These are phyloP conservation scores for Hyaloperonospora arabidopsidis DNA, from an alignment of 352 stramenopile species.

Conservation along the genomic window DNA sequence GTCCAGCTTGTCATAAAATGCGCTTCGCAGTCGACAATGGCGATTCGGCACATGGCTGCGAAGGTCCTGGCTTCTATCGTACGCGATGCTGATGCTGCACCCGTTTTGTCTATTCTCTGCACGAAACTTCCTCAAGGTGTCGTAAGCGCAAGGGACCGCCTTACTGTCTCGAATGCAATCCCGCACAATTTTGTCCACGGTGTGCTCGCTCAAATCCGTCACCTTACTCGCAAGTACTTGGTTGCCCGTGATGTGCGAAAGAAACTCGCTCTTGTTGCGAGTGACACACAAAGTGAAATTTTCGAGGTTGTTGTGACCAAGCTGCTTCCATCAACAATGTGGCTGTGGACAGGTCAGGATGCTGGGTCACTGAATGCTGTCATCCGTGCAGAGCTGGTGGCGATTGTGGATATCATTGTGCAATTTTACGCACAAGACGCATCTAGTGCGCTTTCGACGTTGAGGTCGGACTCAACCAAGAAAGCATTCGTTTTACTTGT, in stretches of 20 bases:
- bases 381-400: conserved; percentile 44
- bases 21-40: conserved; percentile 58
- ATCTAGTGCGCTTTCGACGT: conserved; percentile 8
- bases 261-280: conserved; percentile 8
- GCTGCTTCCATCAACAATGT: conserved; percentile 39
- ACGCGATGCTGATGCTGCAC: conserved; percentile 39
- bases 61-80: conserved; percentile 70
- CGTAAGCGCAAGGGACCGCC: neutral
- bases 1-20: conserved; percentile 63
- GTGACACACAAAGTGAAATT: conserved; percentile 16
- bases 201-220: conserved; percentile 50
- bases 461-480: conserved; percentile 9
- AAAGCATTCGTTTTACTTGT: conserved; percentile 12
- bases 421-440: conserved; percentile 21
- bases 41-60: conserved; percentile 73
- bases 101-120: conserved; percentile 33
- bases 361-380: conserved; percentile 24
- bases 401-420: conserved; percentile 41
- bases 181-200: conserved; percentile 65
- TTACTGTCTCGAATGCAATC: conserved; percentile 6
- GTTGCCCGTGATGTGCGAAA: conserved; percentile 2
- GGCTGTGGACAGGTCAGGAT: conserved; percentile 31
- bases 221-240: conserved; percentile 40
- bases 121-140: conserved; percentile 38
- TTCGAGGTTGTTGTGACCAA: conserved; percentile 26